phyloP scores from a whole-genome alignment of 2,329 filamentous ascomycete species.

The Xylaria arbuscula region DNA sequence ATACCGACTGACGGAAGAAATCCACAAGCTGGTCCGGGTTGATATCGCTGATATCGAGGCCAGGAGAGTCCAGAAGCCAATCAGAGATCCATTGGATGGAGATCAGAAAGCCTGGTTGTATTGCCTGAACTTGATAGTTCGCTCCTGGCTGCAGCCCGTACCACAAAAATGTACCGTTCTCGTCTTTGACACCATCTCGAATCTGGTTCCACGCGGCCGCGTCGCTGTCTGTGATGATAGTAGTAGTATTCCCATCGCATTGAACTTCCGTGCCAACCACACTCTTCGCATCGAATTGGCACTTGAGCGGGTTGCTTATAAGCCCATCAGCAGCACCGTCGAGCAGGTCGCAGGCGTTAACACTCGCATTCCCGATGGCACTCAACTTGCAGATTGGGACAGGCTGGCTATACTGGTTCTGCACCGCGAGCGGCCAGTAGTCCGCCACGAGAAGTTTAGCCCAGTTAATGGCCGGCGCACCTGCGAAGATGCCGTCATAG shows the following conservation, averaged over 20 bases:
- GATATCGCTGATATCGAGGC: conserved; percentile 46
- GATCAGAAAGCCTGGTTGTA: conserved; percentile 38
- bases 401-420: conserved; percentile 48
- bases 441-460: conserved; percentile 32
- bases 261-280: conserved; percentile 52
- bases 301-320: conserved; percentile 57
- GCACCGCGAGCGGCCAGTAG: conserved; percentile 54
- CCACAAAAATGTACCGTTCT: conserved; percentile 37
- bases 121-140: conserved; percentile 21
- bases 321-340: conserved; percentile 62
- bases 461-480: conserved; percentile 50
- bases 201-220: conserved; percentile 39
- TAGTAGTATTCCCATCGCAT: conserved; percentile 41
- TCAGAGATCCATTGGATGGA: conserved; percentile 41
- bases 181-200: conserved; percentile 38
- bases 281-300: conserved; percentile 53
- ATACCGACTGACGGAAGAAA: conserved; percentile 38
- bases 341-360: conserved; percentile 59
- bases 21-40: conserved; percentile 46
- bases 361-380: conserved; percentile 54
- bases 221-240: conserved; percentile 49
- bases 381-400: conserved; percentile 38
- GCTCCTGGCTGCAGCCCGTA: conserved; percentile 36
- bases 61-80: conserved; percentile 44
- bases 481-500: conserved; percentile 64